Conservation (phyloP, 108 stramenopile genomes). For the Fragilariopsis cylindrus region DNA sequence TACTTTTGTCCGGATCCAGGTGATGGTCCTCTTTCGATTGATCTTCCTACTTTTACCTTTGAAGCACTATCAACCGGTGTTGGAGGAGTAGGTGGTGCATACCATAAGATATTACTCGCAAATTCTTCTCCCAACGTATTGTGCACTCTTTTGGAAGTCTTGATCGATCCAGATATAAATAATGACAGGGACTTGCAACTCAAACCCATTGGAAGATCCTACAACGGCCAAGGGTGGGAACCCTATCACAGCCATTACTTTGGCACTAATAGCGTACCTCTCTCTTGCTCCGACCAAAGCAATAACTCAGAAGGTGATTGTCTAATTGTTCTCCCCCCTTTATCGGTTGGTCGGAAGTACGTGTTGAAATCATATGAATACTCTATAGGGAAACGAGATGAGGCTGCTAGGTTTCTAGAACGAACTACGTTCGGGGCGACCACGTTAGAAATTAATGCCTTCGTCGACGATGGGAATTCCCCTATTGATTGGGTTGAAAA, state of each 20-base stretch:
- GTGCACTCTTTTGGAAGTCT: slow-evolving; percentile 7
- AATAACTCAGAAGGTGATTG: neutral
- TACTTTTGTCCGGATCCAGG: slow-evolving; percentile 1
- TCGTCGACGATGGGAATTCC: slow-evolving; percentile 22
- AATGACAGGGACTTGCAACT: neutral
- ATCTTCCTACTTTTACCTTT: neutral
- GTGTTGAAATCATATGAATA: slow-evolving; percentile 5
- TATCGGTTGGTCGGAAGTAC: neutral
- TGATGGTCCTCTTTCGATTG: neutral
- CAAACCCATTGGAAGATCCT: slow-evolving; percentile 64
- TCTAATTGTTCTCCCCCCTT: neutral
- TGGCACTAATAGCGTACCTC: neutral
- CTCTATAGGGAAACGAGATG: slow-evolving; percentile 8
- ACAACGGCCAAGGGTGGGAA: slow-evolving; percentile 70
- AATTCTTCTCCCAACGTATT: neutral
- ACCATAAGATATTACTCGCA: slow-evolving; percentile 4
- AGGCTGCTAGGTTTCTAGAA: slow-evolving; percentile 55
- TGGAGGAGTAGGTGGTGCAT: neutral
- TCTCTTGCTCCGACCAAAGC: neutral
- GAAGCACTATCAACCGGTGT: too few relatives aligned
- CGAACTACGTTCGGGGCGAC: slow-evolving; percentile 62
- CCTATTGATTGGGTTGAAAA: neutral
- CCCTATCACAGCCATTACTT: slow-evolving; percentile 41
- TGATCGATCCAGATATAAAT: neutral
- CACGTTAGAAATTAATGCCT: neutral